phyloP scores from a whole-genome alignment of 345 rosid genomes.

The Citrus maxima region DNA sequence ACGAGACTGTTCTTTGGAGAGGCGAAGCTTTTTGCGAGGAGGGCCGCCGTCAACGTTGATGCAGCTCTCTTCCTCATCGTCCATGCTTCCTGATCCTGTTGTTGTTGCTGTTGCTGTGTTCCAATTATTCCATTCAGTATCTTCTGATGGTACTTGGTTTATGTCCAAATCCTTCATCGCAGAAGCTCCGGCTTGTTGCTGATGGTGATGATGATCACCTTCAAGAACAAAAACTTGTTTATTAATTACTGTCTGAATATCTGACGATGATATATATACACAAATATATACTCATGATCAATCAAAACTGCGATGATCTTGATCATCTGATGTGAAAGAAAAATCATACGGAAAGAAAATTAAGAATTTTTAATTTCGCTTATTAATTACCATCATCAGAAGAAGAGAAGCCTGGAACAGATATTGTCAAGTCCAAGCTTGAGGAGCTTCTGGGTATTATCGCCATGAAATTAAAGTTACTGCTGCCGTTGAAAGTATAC shows the following conservation, averaged over 20 bases:
- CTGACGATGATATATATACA: too few species aligned
- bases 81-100: slow-evolving; percentile 24
- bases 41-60: slow-evolving; percentile 36
- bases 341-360: too few species aligned
- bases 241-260: too few species aligned
- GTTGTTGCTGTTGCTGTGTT: slow-evolving; percentile 20
- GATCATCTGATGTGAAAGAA: neutral
- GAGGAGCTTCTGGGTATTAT: slow-evolving; percentile 53
- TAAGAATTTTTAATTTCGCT: too few species aligned
- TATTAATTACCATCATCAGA: slow-evolving; percentile 14
- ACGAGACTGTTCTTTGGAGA: slow-evolving; percentile 87
- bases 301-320: neutral
- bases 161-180: slow-evolving; percentile 63
- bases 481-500: slow-evolving; percentile 16
- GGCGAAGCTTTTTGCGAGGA: slow-evolving; percentile 88
- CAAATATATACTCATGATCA: neutral
- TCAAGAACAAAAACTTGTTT: too few species aligned
- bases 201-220: too few species aligned
- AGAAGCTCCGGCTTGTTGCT: slow-evolving; percentile 9
- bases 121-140: slow-evolving; percentile 36
- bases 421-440: slow-evolving; percentile 78
- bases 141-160: slow-evolving; percentile 53
- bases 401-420: slow-evolving; percentile 74
- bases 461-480: slow-evolving; percentile 36
- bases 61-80: slow-evolving; percentile 46